Base-by-base conservation (phyloP, 495 filamentous ascomycete genomes). In the Talaromyces liani region DNA sequence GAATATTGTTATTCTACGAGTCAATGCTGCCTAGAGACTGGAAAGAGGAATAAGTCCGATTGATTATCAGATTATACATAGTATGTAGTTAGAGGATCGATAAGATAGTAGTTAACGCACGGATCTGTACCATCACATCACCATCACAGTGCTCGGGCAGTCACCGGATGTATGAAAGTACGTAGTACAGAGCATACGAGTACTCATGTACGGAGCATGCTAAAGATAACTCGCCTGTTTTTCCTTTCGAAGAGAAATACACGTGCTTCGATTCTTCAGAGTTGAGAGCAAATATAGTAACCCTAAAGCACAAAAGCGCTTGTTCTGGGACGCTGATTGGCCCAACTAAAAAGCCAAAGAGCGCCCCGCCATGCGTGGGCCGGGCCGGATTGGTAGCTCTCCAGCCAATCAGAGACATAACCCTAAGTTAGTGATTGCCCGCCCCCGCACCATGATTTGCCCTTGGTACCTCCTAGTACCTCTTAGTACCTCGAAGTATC, bases 251-350 rank as follows among this genome's bases (percentile, higher is more conserved):
- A 34, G 3, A 34, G 6, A 6, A 29, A 34, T 36, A 20, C 45
- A 49, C 45, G 45, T 49, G 45, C 29, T 12, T 8, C 45, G 45
- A 56, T 56, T 56, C 53, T 56, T 56, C 53, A 56, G 53, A 27
- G 27, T 27, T 27, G 16, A 27, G 4, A 14, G 22, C 29, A 29
- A 22, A 16, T 10, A 29, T 56, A 56, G 53, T 29, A 56, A 56
- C 53, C 53, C 53, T 29, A 56, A 29, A 10, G 8, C 3, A n/a
- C 4, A 56, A 5, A 24, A 29, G 53, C 53, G 53, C 53, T 56
- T 56, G 24, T 14, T 56, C 27, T 4, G 1, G 2, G 22, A 12
- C 25, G 10, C 22, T 56, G 24, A 56, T 56, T 56, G 53, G 53
- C 2, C 27, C 1, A 27, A 1, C n/a, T 56, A 56, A 56, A 56